Conservation (phyloP, 306 rosid genomes). For the Bauhinia variegata region DNA sequence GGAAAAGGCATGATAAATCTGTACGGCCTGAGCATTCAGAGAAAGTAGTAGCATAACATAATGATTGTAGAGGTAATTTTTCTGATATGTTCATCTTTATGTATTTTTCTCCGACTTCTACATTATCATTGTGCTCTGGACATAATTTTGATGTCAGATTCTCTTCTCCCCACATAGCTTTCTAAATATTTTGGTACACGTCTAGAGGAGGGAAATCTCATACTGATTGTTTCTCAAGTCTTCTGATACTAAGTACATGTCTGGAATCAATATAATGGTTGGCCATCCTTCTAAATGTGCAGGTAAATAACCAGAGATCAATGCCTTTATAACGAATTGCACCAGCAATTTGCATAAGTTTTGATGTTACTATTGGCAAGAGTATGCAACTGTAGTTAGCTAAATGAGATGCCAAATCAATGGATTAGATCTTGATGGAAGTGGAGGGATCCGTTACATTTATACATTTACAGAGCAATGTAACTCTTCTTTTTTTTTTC, state of each 20-base stretch:
- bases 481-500: too few relatives aligned
- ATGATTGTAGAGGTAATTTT: slow-evolving; percentile 36
- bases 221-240: too few relatives aligned
- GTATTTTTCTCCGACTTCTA: not conserved
- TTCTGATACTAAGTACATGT: too few relatives aligned
- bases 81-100: not conserved
- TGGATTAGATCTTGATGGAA: not conserved
- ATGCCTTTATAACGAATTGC: slow-evolving; percentile 12
- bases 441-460: slow-evolving; percentile 9
- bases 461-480: too few relatives aligned
- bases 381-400: too few relatives aligned
- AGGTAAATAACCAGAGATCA: slow-evolving; percentile 23
- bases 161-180: too few relatives aligned
- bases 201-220: too few relatives aligned
- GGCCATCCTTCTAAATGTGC: slow-evolving; percentile 33
- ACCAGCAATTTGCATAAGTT: slow-evolving; percentile 19
- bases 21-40: slow-evolving; percentile 37
- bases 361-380: too few relatives aligned
- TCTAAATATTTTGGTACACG: too few relatives aligned
- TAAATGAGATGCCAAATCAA: slow-evolving; percentile 2
- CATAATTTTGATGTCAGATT: too few relatives aligned
- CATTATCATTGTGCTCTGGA: not conserved
- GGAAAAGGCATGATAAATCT: slow-evolving; percentile 44
- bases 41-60: slow-evolving; percentile 43
- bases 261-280: not conserved